Base-by-base conservation (phyloP, 306 rosid species). In the Quercus aquifolioides region DNA sequence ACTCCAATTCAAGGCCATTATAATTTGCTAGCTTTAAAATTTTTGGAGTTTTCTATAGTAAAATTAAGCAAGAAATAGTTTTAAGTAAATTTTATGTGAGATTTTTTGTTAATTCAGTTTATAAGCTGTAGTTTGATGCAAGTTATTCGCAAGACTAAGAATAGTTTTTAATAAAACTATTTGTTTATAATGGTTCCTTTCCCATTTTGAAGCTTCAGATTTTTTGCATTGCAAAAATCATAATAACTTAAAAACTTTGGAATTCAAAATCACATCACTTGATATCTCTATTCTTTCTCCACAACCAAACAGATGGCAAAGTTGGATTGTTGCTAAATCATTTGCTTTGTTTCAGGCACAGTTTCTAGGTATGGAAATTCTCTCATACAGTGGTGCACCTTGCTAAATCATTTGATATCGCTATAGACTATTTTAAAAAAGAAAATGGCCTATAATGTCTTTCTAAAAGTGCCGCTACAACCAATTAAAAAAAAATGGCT, bases 341-440 rank as follows among this genome's bases (percentile, higher is more conserved):
- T 69, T 79, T 81, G 38, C 23, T 82, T n/a, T 78, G 74, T 30
- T 26, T 84, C 84, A 91, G 92, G 41, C 31, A 18, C 18, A 77
- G 25, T 30, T 84, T 46, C n/a, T 80, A 78, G 91, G 55, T 55
- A 92, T 94, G 98, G 97, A 94, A 81, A 73, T 85, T 84, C 88
- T 94, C 73, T 88, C 89, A 1, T 91, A 83, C 76, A 86, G 76
- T 72, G 87, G 83, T 28, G 82, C 85, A 62, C 86, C 94, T 75
- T 79, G 90, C 73, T 38, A 38, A 38, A 38, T 38, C 46, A 38
- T 38, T 38, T 38, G 43, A 38, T 38, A 38, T 7, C 0, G 11
- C 43, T 6, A 38, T 38, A 7, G 11, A 7, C 43, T 38, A 1
- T 38, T 38, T n/a, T n/a, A n/a, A n/a, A 6, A 38, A 7, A 1